Base-by-base conservation (phyloP, 2,329 filamentous ascomycete genomes). In the Myriosclerotinia scirpicola region DNA sequence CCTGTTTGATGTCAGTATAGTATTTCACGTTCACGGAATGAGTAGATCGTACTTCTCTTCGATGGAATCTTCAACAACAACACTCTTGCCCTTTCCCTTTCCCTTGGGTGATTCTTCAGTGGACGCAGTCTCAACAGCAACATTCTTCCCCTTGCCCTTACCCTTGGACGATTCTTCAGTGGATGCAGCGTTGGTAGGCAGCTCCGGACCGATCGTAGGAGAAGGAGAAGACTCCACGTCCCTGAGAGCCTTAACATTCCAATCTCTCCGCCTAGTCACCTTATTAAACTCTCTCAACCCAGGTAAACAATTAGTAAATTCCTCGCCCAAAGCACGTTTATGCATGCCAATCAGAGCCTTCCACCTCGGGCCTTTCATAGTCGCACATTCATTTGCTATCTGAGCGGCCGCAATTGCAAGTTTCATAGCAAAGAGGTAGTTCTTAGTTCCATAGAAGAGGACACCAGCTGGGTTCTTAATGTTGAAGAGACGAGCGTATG, bases 211-310 rank as follows among this genome's bases (percentile, higher is more conserved):
- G 22, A 44, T 20, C 15, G 34, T 30, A 6, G 36, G 44, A 48
- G 44, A 9, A 48, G 44, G 46, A 54, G 60, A n/a, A 55, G 50
- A 12, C 54, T 8, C 22, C 14, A 15, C 17, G 15, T 34, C 42
- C 26, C n/a, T n/a, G 11, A 26, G 17, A 42, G 34, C 62, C 12
- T 48, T 54, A n/a, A 66, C 58, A 30, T 66, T 11, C 65, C 65
- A 67, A 26, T 67, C 65, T 58, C 65, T 64, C 11, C 12, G 52
- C 40, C 54, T 38, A 20, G 58, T 20, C 6, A 44, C 12, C n/a
- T n/a, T n/a, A 12, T 64, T 52, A 14, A 67, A 67, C 7, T 36
- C 15, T 20, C 65, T 56, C 42, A 67, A 30, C 34, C 53, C 36
- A 11, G 38, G 17, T n/a, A 67, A 22, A 4, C 59, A 64, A 5